phyloP scores from a whole-genome alignment of 805 yeast species.

The Kuraishia molischiana region DNA sequence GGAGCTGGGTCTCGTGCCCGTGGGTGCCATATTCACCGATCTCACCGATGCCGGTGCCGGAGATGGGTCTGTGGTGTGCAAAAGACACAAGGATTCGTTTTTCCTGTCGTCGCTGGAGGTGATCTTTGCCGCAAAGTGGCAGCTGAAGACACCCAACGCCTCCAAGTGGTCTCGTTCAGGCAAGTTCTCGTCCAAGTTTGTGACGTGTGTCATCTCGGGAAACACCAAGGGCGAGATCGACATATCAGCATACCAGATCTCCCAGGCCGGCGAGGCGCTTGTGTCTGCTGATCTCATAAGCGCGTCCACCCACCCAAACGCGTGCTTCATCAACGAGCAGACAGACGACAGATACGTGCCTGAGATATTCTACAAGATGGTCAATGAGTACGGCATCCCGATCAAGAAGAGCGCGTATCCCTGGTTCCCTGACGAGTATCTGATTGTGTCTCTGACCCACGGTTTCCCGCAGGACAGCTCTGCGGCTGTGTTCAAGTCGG shows the following conservation, averaged over 20 bases:
- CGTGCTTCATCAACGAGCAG: conserved; percentile 73
- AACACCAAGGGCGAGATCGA: conserved; percentile 83
- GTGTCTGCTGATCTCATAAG: conserved; percentile 77
- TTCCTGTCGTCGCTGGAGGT: conserved; percentile 86
- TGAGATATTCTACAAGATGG: conserved; percentile 76
- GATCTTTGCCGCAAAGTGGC: conserved; percentile 73
- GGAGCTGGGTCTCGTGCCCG: conserved; percentile 51
- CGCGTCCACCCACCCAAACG: conserved; percentile 86
- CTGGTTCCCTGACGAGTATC: conserved; percentile 85
- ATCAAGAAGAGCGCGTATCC: conserved; percentile 89
- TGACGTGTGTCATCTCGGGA: conserved; percentile 92
- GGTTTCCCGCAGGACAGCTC: conserved; percentile 71
- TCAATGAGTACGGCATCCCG: conserved; percentile 80
- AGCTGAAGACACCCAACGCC: conserved; percentile 49
- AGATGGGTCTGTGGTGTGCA: conserved; percentile 84
- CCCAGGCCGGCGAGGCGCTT: conserved; percentile 78
- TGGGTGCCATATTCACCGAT: conserved; percentile 88
- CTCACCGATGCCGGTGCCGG: conserved; percentile 78
- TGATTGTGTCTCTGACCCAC: conserved; percentile 80
- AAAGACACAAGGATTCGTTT: conserved; percentile 86
- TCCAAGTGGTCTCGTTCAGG: conserved; percentile 58
- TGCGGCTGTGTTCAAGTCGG: conserved; percentile 36
- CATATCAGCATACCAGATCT: conserved; percentile 82
- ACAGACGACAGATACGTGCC: conserved; percentile 79
- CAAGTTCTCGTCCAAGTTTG: conserved; percentile 76